Evolutionary conservation across 2,329 filamentous ascomycete species (phyloP).

Genomic region (Exophiala spinifera): DNA sequence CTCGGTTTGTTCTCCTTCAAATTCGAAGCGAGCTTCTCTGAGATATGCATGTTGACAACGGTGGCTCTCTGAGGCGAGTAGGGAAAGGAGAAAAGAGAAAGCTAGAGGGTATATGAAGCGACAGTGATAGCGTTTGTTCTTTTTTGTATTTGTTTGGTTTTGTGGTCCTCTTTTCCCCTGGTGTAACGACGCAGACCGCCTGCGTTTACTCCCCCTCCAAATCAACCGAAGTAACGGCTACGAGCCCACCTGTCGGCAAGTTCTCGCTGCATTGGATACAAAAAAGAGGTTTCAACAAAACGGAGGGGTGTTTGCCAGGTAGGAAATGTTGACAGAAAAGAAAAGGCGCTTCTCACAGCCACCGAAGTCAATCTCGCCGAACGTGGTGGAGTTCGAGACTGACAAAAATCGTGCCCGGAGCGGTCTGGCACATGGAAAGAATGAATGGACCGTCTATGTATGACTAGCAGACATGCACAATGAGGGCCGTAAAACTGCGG

Average conservation of each 20-base stretch:
- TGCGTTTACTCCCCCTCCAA: constrained; percentile 2
- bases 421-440: background rate
- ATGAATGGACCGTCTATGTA: background rate
- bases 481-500: no score
- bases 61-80: constrained; percentile 1
- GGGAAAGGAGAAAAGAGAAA: background rate
- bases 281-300: background rate
- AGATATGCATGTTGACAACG: constrained; percentile 78
- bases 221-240: constrained; percentile 45
- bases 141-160: constrained; percentile 8
- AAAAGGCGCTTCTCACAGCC: background rate
- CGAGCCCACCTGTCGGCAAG: constrained; percentile 51
- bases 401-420: background rate
- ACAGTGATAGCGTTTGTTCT: constrained; percentile 2
- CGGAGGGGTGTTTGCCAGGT: background rate
- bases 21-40: constrained; percentile 81
- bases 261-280: constrained; percentile 49
- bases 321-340: background rate
- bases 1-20: constrained; percentile 75
- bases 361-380: background rate
- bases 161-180: background rate
- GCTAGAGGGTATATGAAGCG: background rate
- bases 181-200: background rate
- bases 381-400: background rate
- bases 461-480: background rate